Conservation (phyloP, 75 land plant genomes). For the Azolla pinnata region DNA sequence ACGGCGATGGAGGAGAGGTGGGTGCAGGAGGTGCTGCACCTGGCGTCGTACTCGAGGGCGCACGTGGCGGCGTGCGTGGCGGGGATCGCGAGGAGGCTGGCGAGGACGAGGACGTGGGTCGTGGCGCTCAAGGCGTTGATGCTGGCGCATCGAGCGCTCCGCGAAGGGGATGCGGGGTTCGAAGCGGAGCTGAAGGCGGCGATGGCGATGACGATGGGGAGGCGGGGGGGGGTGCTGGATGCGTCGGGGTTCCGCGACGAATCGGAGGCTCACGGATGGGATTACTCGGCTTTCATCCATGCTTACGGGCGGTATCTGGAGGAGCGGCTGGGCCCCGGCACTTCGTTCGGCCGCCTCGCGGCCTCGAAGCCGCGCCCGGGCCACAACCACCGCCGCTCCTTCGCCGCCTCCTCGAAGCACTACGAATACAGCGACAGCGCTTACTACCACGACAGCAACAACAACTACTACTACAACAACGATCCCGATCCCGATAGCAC, state of each 20-base stretch:
- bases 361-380: not conserved
- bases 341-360: constrained; percentile 16
- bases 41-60: constrained; percentile 26
- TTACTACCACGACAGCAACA: too few relatives aligned
- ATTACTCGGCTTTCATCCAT: constrained; percentile 34
- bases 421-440: too few relatives aligned
- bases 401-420: too few relatives aligned
- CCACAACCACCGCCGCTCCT: too few relatives aligned
- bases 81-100: constrained; percentile 24
- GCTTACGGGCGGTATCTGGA: constrained; percentile 37
- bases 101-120: constrained; percentile 36
- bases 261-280: constrained; percentile 23
- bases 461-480: too few relatives aligned
- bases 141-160: constrained; percentile 41
- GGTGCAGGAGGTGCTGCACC: constrained; percentile 28
- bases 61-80: constrained; percentile 26
- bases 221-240: constrained; percentile 29
- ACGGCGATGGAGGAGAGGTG: constrained; percentile 26
- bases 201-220: too few relatives aligned
- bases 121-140: constrained; percentile 52
- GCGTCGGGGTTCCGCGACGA: constrained; percentile 29
- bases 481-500: too few relatives aligned
- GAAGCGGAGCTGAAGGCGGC: constrained; percentile 20
- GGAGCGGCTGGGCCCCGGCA: constrained; percentile 36
- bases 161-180: constrained; percentile 21